Evolutionary conservation across 495 filamentous ascomycete species (phyloP).

Genomic region (Lasiosphaeria miniovina): DNA sequence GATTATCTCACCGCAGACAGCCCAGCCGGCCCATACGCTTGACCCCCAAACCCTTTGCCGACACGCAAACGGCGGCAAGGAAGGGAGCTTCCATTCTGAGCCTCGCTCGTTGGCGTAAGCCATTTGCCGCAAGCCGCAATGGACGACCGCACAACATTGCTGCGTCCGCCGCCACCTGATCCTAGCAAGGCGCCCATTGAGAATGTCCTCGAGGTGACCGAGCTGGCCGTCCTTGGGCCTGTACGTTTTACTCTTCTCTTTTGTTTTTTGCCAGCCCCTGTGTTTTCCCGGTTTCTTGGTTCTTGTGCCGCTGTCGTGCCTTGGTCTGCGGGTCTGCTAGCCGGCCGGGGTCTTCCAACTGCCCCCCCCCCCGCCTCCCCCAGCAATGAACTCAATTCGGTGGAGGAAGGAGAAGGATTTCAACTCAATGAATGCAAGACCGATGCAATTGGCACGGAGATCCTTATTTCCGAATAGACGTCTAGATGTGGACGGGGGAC

Average conservation of each 20-base stretch:
- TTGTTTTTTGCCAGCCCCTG: background rate
- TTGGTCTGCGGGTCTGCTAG: background rate
- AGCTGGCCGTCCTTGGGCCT: slow-evolving; percentile 74
- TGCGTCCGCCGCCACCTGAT: slow-evolving; percentile 70
- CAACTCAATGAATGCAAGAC: too few species aligned
- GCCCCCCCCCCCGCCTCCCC: background rate
- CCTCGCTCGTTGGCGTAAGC: too few species aligned
- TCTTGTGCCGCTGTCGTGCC: background rate
- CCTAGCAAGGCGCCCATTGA: slow-evolving; percentile 77
- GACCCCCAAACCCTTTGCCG: too few species aligned
- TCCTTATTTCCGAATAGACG: too few species aligned
- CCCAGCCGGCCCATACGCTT: too few species aligned
- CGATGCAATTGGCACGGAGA: too few species aligned
- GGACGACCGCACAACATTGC: slow-evolving; percentile 57
- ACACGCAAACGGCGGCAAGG: too few species aligned
- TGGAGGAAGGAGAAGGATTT: too few species aligned
- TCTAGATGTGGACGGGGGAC: background rate
- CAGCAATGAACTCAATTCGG: too few species aligned
- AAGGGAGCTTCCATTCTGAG: too few species aligned
- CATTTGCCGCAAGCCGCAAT: slow-evolving; percentile 9
- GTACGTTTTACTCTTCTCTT: slow-evolving; percentile 43
- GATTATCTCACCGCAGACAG: too few species aligned
- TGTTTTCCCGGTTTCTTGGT: background rate
- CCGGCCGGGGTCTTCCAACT: background rate
- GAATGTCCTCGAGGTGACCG: slow-evolving; percentile 80